These are phyloP conservation scores for Eutypa lata DNA, from an alignment of 2,329 filamentous ascomycete genomes.

Conservation along the genomic window DNA sequence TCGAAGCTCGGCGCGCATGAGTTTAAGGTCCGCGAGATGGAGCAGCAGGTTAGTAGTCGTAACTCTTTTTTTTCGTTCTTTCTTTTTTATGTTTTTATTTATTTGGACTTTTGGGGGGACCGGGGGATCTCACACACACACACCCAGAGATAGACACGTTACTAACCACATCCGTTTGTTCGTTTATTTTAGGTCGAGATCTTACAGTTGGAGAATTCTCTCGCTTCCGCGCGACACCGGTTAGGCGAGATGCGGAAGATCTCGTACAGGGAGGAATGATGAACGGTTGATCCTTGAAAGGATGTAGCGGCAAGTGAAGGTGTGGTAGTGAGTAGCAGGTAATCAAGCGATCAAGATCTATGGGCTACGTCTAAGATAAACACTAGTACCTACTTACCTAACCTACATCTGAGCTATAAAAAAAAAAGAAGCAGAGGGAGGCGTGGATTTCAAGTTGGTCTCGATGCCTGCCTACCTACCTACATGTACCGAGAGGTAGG, in stretches of 20 bases:
- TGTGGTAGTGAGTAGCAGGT: not conserved
- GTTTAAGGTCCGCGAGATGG: constrained; percentile 99
- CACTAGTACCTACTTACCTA: no score
- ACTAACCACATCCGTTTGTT: constrained; percentile 13
- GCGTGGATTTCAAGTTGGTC: no score
- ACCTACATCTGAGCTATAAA: no score
- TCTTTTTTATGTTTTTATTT: not conserved
- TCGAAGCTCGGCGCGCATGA: constrained; percentile 84
- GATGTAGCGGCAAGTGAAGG: not conserved
- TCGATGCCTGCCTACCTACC: no score
- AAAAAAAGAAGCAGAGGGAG: no score
- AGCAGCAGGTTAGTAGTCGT: constrained; percentile 95
- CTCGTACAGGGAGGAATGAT: constrained; percentile 77
- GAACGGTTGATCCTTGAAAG: not conserved
- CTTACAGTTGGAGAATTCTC: constrained; percentile 84
- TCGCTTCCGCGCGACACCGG: constrained; percentile 74
- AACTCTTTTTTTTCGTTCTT: not conserved
- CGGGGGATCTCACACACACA: no score
- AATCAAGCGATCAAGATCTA: no score
- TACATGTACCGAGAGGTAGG: no score
- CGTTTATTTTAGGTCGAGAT: constrained; percentile 76
- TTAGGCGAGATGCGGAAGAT: constrained; percentile 98
- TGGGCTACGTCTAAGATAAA: no score
- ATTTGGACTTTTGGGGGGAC: no score
- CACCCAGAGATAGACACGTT: no score